Percentiles rank a stretch among this genome's conserved stretches.
These are phyloP conservation scores for Conringia planisiliqua DNA, from an alignment of 345 rosid genomes.

Conservation along the genomic window DNA sequence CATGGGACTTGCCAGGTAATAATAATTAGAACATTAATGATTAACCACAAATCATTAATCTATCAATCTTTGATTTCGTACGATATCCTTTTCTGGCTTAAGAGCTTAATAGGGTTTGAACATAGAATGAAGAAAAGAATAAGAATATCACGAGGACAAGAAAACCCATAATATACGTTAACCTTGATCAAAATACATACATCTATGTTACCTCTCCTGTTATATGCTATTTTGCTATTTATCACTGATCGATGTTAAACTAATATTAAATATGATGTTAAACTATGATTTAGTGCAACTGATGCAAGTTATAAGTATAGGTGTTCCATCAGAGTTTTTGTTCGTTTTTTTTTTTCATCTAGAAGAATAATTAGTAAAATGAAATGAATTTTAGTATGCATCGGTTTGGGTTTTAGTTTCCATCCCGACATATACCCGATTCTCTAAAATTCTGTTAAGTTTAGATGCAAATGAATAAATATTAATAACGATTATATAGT, in stretches of 20 bases:
- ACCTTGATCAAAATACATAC: not conserved
- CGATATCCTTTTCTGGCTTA: slow-evolving; percentile 12
- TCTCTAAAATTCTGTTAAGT: not conserved
- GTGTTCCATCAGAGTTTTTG: not conserved
- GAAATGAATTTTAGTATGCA: not conserved
- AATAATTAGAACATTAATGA: not conserved
- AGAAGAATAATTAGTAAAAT: not conserved
- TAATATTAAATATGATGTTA: too few relatives aligned
- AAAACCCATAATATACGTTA: slow-evolving; percentile 9
- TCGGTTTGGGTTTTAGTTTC: not conserved
- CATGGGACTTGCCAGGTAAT: slow-evolving; percentile 84
- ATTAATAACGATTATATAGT: not conserved
- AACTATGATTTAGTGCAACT: too few relatives aligned
- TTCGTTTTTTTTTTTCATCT: not conserved
- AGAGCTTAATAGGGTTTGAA: not conserved
- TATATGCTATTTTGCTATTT: too few relatives aligned
- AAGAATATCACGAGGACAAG: slow-evolving; percentile 21
- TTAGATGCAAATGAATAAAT: not conserved
- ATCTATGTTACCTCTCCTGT: not conserved
- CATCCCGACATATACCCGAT: not conserved
- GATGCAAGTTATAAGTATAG: not conserved
- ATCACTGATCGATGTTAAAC: too few relatives aligned
- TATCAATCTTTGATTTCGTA: not conserved
- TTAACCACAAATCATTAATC: not conserved
- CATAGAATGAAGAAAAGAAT: slow-evolving; percentile 24